phyloP scores from a whole-genome alignment of 331 rosid species.

The Erythrophleum ivorense region DNA sequence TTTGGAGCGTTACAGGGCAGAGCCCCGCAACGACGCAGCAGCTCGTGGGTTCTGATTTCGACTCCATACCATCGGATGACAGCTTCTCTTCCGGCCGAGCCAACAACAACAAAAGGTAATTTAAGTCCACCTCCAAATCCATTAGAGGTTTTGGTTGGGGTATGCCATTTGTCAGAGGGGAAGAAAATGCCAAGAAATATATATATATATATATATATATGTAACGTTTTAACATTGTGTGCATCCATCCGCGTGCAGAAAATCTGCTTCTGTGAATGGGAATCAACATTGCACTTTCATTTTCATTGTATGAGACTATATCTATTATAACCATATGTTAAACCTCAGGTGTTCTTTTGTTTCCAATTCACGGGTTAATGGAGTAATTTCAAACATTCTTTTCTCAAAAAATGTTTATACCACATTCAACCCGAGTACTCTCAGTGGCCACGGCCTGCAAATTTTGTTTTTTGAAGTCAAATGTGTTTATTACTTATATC shows the following conservation, averaged over 20 bases:
- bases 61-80: constrained; percentile 35
- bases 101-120: constrained; percentile 33
- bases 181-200: background rate
- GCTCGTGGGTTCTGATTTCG: constrained; percentile 2
- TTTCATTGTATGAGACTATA: background rate
- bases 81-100: constrained; percentile 55
- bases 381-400: background rate
- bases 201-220: no score
- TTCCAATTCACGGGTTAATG: background rate
- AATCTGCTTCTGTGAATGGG: background rate
- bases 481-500: background rate
- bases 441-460: background rate
- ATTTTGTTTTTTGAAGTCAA: background rate
- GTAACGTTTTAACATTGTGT: no score
- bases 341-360: background rate
- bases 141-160: background rate
- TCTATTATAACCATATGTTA: background rate
- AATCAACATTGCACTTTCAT: constrained; percentile 12
- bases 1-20: constrained; percentile 74
- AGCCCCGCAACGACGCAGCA: constrained; percentile 9
- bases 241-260: background rate
- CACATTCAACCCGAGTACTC: background rate
- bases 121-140: background rate
- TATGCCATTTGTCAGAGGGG: background rate
- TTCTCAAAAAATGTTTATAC: background rate